Evolutionary conservation across 176 grass and related monocot genomes (phyloP), one percentile per base, ranked within the genome.

Genomic region (Eragrostis nindensis): DNA sequence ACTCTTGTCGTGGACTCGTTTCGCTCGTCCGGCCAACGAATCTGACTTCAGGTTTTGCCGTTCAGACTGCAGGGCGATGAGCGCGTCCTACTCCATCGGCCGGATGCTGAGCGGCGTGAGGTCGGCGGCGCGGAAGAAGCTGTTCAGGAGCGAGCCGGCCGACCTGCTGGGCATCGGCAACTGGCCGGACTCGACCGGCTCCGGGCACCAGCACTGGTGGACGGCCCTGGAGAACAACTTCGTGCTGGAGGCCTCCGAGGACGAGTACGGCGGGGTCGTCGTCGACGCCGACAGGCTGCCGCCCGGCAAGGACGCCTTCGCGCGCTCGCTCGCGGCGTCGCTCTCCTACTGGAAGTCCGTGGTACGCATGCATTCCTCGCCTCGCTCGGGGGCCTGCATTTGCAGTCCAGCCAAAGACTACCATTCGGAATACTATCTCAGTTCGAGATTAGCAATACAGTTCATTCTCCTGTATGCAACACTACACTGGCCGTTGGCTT

Each of bases 201-300:
- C n/a, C 14, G 59, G 59, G 39, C 67, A 15, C 11, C 52, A 12
- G 36, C 49, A 18, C 27, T 81, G 83, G 83, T 86, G 88, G 88
- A 47, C 83, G 40, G 32, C 78, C 12, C 78, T 90, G 13, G 78
- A 89, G 83, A 61, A 90, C 81, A 87, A 87, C 78, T 80, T 78
- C 65, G 74, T 93, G 71, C 92, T 95, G 11, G 86, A 99, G 74
- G 46, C 88, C 19, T 66, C 77, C 2, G 92, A 95, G 79, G 96
- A 99, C 82, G 84, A 95, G 73, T 99, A 99, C 77, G 90, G 90
- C n/a, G 96, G 96, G 26, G 88, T 99, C 12, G 30, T 99, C 74
- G 78, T 99, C 68, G 90, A 90, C 73, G 71, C 88, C 47, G 90
- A 93, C 41, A 76, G 43, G 83, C 81, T 98, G 72, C 90, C 96